Conservation (phyloP, 768 basidiomycete genomes). For the Lactarius psammicola region DNA sequence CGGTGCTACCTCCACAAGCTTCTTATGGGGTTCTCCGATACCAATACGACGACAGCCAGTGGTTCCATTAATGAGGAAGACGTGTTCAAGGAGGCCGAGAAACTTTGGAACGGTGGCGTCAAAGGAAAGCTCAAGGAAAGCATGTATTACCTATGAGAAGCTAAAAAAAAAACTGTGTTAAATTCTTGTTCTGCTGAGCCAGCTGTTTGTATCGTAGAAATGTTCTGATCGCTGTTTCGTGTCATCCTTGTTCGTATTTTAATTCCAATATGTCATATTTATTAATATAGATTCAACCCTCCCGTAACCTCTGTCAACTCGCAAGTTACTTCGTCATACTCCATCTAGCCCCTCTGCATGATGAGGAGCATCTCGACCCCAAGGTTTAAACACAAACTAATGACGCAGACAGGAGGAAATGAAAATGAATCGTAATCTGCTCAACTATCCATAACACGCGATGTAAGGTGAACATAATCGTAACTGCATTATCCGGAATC, state of each 20-base stretch:
- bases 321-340: background rate
- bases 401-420: background rate
- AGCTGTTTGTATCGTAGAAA: background rate
- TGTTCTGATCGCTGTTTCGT: background rate
- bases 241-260: background rate
- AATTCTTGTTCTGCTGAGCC: background rate
- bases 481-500: background rate
- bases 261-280: background rate
- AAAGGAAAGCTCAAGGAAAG: constrained; percentile 55
- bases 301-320: background rate
- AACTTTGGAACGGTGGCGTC: constrained; percentile 58
- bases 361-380: background rate
- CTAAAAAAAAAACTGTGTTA: background rate
- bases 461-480: background rate
- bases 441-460: background rate
- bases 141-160: constrained; percentile 68
- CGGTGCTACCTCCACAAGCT: constrained; percentile 52
- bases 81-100: constrained; percentile 52
- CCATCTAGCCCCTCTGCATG: background rate
- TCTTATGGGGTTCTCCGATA: constrained; percentile 42
- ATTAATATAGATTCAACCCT: background rate
- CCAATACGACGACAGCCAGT: constrained; percentile 36
- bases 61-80: constrained; percentile 47
- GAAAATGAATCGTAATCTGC: background rate
- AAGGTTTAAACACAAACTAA: background rate